Conservation (phyloP, 108 stramenopile species). For the Hondaea fermentalgiana region DNA sequence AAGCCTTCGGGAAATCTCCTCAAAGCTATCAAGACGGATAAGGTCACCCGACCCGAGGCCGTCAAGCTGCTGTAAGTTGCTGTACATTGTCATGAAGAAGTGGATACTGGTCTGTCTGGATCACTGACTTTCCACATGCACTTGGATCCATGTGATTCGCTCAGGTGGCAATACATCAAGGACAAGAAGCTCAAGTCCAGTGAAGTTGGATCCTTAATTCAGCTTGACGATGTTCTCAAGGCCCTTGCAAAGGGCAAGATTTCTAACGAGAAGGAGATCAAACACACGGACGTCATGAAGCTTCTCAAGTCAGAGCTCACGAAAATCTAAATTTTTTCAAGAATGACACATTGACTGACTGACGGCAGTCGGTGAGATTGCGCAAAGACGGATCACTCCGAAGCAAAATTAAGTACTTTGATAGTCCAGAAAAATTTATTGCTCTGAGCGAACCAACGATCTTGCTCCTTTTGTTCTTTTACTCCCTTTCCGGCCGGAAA, state of each 20-base stretch:
- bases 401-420: no score
- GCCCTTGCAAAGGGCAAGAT: not conserved
- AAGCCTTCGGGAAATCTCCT: not conserved
- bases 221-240: not conserved
- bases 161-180: not conserved
- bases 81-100: not conserved
- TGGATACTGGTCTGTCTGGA: no score
- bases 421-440: no score
- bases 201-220: not conserved
- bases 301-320: not conserved
- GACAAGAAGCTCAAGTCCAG: not conserved
- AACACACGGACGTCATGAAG: not conserved
- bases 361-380: no score
- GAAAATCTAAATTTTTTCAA: not conserved
- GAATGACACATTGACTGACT: no score
- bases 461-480: no score
- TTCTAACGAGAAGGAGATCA: not conserved
- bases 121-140: no score
- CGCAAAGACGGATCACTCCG: no score
- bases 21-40: not conserved
- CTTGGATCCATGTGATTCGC: not conserved
- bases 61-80: not conserved
- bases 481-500: no score
- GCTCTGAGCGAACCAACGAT: no score
- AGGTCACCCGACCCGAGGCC: not conserved